phyloP scores from a whole-genome alignment of 1,139 yeast genomes.

The Pneumocystis sp. region DNA sequence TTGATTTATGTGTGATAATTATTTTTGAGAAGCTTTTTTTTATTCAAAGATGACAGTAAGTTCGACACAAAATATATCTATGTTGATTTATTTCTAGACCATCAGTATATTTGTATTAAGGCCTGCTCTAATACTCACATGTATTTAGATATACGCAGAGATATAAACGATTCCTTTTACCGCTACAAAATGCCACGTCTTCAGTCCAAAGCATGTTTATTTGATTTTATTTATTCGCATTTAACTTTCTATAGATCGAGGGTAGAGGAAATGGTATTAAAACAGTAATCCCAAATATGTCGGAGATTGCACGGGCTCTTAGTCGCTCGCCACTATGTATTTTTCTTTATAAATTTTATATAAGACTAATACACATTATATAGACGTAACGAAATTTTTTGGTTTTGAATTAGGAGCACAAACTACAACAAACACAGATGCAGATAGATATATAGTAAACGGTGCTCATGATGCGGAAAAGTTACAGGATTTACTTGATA shows the following conservation, averaged over 20 bases:
- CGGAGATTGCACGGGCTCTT: slow-evolving; percentile 88
- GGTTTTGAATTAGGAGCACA: slow-evolving; percentile 97
- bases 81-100: neutral
- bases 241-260: slow-evolving; percentile 38
- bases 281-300: slow-evolving; percentile 78
- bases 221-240: neutral
- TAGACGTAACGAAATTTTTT: slow-evolving; percentile 63
- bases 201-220: slow-evolving; percentile 45
- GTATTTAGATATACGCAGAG: slow-evolving; percentile 65
- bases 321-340: slow-evolving; percentile 70
- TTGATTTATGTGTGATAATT: neutral
- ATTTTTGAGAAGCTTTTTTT: neutral
- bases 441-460: slow-evolving; percentile 80
- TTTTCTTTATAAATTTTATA: slow-evolving; percentile 19
- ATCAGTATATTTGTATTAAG: neutral
- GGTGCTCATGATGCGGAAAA: slow-evolving; percentile 88
- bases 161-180: slow-evolving; percentile 93
- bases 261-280: slow-evolving; percentile 99
- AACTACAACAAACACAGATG: slow-evolving; percentile 62
- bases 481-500: slow-evolving; percentile 87
- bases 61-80: neutral
- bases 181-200: slow-evolving; percentile 98
- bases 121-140: neutral
- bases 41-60: neutral
- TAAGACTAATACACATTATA: neutral